Base-by-base conservation (phyloP, 345 rosid species). In the Citrus cavaleriei region DNA sequence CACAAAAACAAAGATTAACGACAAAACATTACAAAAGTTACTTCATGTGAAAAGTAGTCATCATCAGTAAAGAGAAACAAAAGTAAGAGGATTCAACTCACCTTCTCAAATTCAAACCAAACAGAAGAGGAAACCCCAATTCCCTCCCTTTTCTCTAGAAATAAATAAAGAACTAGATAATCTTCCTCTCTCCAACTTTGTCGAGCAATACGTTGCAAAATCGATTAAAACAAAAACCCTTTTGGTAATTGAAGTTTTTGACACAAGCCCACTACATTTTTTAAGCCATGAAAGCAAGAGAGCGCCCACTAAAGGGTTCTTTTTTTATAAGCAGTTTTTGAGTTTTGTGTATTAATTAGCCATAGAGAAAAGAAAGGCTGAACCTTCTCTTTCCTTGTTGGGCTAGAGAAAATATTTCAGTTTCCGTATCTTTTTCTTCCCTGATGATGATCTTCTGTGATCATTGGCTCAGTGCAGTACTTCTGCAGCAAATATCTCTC, bases 141-240 rank as follows among this genome's bases (percentile, higher is more conserved):
- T 80, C 73, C 30, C 78, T 70, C 75, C 63, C 61, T 46, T 46
- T 19, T 38, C 68, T 73, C 72, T 70, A 72, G 70, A 21, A 72
- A 16, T 46, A 46, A 73, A 71, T 6, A 58, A 51, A 81, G 38
- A 34, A 18, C 64, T 68, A 25, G 51, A 27, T 28, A 54, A 13
- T 51, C 10, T 55, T 42, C 3, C 30, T 57, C 34, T 66, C 80
- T 77, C 70, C 4, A 35, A 76, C 84, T 85, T 76, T 80, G 66
- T 81, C 77, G 88, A 85, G 87, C 87, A 82, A 78, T 69, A 82
- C 82, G 87, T 73, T 82, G 49, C 66, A 55, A 42, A 66, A 28
- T 78, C 10, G 24, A 13, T 74, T 28, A 71, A 75, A 65, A 69
- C 77, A 57, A 22, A 71, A 25, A 24, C 63, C 79, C 24, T 68